Conservation (phyloP, 1,284 basidiomycete genomes). For the Sutorius eximius region DNA sequence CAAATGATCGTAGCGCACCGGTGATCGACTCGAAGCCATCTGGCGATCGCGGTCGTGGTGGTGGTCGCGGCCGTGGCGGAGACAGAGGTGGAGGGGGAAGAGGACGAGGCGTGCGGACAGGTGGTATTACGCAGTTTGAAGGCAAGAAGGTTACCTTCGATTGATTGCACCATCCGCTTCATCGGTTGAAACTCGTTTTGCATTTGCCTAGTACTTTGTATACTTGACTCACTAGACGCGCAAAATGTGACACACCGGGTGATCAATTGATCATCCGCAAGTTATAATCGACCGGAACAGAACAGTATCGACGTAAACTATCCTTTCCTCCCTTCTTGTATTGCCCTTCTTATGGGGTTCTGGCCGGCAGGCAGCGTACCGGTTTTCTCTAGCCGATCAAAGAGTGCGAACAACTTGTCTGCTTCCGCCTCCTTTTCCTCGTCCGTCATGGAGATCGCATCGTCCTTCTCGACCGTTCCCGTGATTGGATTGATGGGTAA, state of each 20-base stretch:
- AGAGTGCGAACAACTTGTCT: conserved; percentile 85
- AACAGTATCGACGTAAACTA: background rate
- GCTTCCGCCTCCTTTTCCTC: conserved; percentile 92
- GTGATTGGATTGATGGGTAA: conserved; percentile 78
- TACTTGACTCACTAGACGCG: background rate
- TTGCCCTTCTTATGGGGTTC: conserved; percentile 73
- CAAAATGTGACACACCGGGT: background rate
- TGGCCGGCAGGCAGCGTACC: conserved; percentile 62
- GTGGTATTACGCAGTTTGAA: conserved; percentile 71
- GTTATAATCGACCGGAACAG: background rate
- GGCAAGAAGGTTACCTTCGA: conserved; percentile 84
- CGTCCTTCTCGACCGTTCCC: conserved; percentile 51
- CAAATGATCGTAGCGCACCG: too few relatives aligned
- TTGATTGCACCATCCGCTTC: conserved; percentile 7
- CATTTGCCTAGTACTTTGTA: background rate
- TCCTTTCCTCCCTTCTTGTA: conserved; percentile 48
- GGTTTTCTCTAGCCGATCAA: conserved; percentile 80
- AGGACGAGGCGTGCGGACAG: conserved; percentile 57
- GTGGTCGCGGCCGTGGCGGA: conserved; percentile 42
- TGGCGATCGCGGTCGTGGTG: conserved; percentile 33
- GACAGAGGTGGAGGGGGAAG: conserved; percentile 47
- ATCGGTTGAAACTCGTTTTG: background rate
- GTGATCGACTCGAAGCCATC: too few relatives aligned
- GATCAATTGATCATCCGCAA: background rate
- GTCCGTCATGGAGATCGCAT: conserved; percentile 71